A percentile compares a stretch with the other conserved stretches of the same genome.
Conservation (phyloP, 495 filamentous ascomycete species). For the Ramalina intermedia region DNA sequence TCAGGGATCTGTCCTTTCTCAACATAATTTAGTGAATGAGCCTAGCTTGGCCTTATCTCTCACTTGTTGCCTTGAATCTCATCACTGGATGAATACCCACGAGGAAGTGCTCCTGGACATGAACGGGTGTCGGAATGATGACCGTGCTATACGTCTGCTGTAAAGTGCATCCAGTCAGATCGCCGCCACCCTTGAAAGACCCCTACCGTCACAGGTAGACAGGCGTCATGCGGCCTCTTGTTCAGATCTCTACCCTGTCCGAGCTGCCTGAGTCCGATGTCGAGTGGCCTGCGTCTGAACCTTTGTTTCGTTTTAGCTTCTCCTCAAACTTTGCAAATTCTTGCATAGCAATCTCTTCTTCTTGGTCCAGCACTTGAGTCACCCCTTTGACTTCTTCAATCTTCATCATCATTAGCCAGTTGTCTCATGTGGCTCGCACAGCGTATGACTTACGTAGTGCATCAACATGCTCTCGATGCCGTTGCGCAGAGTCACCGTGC, state of each 20-base stretch:
- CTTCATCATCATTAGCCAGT: constrained; percentile 25
- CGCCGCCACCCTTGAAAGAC: no score
- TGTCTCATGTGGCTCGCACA: not conserved
- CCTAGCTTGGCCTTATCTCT: no score
- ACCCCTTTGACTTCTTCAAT: constrained; percentile 95
- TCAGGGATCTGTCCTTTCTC: no score
- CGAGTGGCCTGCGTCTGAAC: constrained; percentile 36
- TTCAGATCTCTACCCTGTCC: constrained; percentile 41
- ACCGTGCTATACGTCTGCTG: no score
- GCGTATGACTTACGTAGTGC: constrained; percentile 44
- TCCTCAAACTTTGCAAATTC: constrained; percentile 97
- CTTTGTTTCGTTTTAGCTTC: constrained; percentile 71
- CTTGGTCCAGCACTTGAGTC: constrained; percentile 76
- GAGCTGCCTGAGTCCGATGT: constrained; percentile 51
- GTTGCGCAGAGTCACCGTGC: constrained; percentile 87
- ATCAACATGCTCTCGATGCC: constrained; percentile 97
- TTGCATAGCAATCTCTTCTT: constrained; percentile 76
- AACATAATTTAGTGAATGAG: no score
- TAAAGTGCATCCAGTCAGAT: no score
- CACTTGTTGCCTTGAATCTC: no score
- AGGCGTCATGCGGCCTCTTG: not conserved
- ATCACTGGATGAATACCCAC: no score
- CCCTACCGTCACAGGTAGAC: no score
- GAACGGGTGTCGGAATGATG: no score
- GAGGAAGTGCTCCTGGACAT: no score